Evolutionary conservation across 805 yeast genomes (phyloP).

Genomic region (Kockiozyma suomiensis): DNA sequence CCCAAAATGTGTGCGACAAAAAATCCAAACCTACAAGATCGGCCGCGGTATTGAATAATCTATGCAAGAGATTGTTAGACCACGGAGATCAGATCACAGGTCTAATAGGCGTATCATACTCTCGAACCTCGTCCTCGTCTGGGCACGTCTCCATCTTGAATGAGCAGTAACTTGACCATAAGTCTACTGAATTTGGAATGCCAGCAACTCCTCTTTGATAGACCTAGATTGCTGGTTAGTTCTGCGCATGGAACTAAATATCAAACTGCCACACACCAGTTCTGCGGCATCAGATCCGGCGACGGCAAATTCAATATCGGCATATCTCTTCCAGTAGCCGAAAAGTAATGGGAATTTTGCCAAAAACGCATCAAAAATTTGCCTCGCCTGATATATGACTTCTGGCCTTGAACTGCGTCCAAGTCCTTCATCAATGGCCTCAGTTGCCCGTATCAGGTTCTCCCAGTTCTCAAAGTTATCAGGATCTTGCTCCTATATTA

Average conservation of each 20-base stretch:
- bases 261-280: slow-evolving; percentile 11
- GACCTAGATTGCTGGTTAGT: slow-evolving; percentile 24
- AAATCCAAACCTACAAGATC: slow-evolving; percentile 67
- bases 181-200: slow-evolving; percentile 40
- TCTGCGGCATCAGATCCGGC: slow-evolving; percentile 41
- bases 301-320: slow-evolving; percentile 44
- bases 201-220: slow-evolving; percentile 43
- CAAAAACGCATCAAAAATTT: slow-evolving; percentile 40
- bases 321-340: slow-evolving; percentile 50
- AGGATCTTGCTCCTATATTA: slow-evolving; percentile 35
- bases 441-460: slow-evolving; percentile 39
- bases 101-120: slow-evolving; percentile 1
- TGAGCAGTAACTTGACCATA: slow-evolving; percentile 46
- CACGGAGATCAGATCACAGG: not conserved
- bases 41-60: slow-evolving; percentile 54
- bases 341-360: slow-evolving; percentile 43
- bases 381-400: slow-evolving; percentile 37
- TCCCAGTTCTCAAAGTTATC: slow-evolving; percentile 44
- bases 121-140: slow-evolving; percentile 28
- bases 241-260: not conserved
- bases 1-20: slow-evolving; percentile 82
- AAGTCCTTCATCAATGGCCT: slow-evolving; percentile 41
- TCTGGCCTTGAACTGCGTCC: slow-evolving; percentile 38
- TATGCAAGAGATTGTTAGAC: not conserved
- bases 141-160: slow-evolving; percentile 41